phyloP scores from a whole-genome alignment of 768 basidiomycete species.

The Royoungia palumana region DNA sequence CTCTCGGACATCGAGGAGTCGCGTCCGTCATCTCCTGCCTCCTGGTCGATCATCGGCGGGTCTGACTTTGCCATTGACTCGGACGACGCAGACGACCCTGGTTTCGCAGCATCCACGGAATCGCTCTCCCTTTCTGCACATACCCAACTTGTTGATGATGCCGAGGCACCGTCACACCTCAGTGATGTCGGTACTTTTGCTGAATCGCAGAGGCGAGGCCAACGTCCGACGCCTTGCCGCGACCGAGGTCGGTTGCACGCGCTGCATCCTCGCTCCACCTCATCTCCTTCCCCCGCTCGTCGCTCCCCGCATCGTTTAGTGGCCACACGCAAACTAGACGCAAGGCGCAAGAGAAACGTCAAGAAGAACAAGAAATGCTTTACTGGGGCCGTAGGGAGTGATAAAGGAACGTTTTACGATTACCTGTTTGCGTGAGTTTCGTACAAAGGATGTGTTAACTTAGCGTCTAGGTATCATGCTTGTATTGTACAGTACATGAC shows the following conservation, averaged over 20 bases:
- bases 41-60: conserved; percentile 38
- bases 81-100: conserved; percentile 27
- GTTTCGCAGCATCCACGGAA: conserved; percentile 33
- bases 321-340: conserved; percentile 9
- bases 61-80: conserved; percentile 32
- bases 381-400: conserved; percentile 12
- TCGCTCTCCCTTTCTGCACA: conserved; percentile 34
- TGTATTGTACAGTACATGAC: conserved; percentile 5
- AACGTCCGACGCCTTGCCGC: conserved; percentile 10
- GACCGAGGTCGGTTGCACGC: conserved; percentile 29
- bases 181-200: not conserved
- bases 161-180: conserved; percentile 7
- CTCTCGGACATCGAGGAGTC: conserved; percentile 29
- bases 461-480: not conserved
- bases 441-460: too few species aligned
- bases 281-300: conserved; percentile 55
- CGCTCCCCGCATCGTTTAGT: conserved; percentile 27
- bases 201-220: not conserved
- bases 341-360: conserved; percentile 15
- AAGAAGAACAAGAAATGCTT: conserved; percentile 13
- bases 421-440: conserved; percentile 40
- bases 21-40: conserved; percentile 29
- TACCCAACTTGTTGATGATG: conserved; percentile 15
- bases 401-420: conserved; percentile 38
- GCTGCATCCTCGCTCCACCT: conserved; percentile 39